Base-by-base conservation (phyloP, 495 filamentous ascomycete species). In the Aspergillus cristatus region DNA sequence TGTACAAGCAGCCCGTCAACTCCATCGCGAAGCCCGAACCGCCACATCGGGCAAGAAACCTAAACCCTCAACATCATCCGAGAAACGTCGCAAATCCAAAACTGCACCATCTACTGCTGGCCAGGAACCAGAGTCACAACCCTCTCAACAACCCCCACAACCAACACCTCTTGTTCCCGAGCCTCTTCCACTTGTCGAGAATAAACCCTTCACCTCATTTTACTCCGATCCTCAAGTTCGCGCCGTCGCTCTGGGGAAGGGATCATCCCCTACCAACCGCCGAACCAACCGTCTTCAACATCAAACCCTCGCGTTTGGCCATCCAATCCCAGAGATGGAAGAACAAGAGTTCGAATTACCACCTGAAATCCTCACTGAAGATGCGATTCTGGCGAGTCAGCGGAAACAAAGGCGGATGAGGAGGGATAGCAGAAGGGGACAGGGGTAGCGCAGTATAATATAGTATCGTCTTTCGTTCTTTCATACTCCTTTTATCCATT, bases 171-270 rank as follows among this genome's bases (percentile, higher is more conserved):
- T 30, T 3, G 18, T 40, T 18, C 39, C 37, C 38, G 20, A 24
- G 8, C 4, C 20, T 4, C 8, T 4, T 24, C 47, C 32, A 39
- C 39, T 26, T 43, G 36, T 63, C 49, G 68, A 71, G 7, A 62
- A 71, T 12, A 76, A 71, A 46, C 83, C 86, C 14, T 90, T 96
- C 53, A 85, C 70, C 2, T 93, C 85, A 0, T 95, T 95, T 63
- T 96, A 83, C 57, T 37, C 67, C 11, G 87, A 90, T 53, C 75
- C 71, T 6, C 74, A 93, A 48, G 69, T 83, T 31, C 83, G 90
- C 24, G 81, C 79, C 3, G 72, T 78, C 8, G 90, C 91, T 7
- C 52, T 90, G 18, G 20, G 20, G 4, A 24, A 24, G 4, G 20
- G 4, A 24, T 24, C 20, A 24, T 81, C 64, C 39, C 73, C 68